Percentiles rank a stretch among this genome's conserved stretches.
phyloP scores from a whole-genome alignment of 768 basidiomycete genomes.

The Leccinum uliginosum region DNA sequence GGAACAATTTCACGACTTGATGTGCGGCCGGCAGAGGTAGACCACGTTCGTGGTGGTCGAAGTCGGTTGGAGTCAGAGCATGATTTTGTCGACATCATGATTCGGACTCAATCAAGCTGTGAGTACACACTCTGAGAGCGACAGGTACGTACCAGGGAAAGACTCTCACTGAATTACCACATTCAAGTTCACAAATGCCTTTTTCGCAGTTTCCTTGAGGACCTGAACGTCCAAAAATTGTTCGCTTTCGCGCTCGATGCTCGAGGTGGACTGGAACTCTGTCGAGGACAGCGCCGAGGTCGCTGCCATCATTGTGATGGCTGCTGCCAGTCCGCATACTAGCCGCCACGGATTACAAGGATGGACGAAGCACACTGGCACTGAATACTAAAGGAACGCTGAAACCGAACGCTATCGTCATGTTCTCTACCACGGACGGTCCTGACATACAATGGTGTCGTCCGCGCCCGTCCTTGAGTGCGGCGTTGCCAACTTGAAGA shows the following conservation, averaged over 20 bases:
- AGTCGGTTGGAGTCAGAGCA: slow-evolving; percentile 93
- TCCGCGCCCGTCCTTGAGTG: slow-evolving; percentile 35
- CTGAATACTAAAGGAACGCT: not conserved
- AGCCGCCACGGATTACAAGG: slow-evolving; percentile 28
- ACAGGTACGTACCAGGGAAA: not conserved
- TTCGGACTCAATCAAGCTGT: slow-evolving; percentile 49
- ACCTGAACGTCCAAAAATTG: slow-evolving; percentile 53
- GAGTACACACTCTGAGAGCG: slow-evolving; percentile 1
- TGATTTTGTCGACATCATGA: slow-evolving; percentile 99
- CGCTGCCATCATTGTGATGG: slow-evolving; percentile 25
- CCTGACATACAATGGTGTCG: slow-evolving; percentile 24
- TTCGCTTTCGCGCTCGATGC: slow-evolving; percentile 33
- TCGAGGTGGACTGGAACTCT: slow-evolving; percentile 35
- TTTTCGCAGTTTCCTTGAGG: slow-evolving; percentile 75
- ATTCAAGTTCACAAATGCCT: slow-evolving; percentile 80
- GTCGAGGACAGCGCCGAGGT: slow-evolving; percentile 27
- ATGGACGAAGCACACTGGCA: not conserved
- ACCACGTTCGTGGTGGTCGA: slow-evolving; percentile 86
- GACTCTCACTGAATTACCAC: slow-evolving; percentile 66
- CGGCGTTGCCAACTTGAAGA: too few species aligned
- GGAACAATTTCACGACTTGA: slow-evolving; percentile 60
- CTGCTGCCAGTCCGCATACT: slow-evolving; percentile 25
- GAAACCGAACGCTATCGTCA: not conserved
- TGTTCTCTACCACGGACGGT: not conserved
- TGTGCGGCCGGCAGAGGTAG: slow-evolving; percentile 86